A percentile compares a stretch with the other conserved stretches of the same genome.
Conservation (phyloP, 805 yeast genomes). For the Zygoascus tannicola region DNA sequence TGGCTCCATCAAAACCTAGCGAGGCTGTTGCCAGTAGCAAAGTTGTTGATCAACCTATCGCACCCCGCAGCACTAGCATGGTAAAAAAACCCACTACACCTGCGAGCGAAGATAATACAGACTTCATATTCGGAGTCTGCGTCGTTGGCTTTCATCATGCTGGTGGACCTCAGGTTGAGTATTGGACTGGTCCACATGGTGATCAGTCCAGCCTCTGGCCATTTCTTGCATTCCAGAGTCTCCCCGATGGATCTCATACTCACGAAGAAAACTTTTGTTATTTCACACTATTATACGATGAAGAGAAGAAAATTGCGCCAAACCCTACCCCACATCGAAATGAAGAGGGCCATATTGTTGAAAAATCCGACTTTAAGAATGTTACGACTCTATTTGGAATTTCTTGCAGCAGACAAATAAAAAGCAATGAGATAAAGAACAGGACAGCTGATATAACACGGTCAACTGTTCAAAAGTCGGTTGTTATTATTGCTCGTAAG, state of each 20-base stretch:
- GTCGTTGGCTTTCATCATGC: conserved; percentile 88
- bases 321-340: conserved; percentile 32
- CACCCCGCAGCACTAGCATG: background rate
- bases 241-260: conserved; percentile 93
- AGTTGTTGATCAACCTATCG: background rate
- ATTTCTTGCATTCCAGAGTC: conserved; percentile 82
- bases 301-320: conserved; percentile 37
- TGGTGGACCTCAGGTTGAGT: conserved; percentile 92
- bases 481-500: conserved; percentile 75
- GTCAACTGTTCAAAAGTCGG: conserved; percentile 82
- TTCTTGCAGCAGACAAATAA: conserved; percentile 81
- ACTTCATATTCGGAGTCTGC: conserved; percentile 68
- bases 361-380: conserved; percentile 32
- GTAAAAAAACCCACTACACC: background rate
- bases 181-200: conserved; percentile 55
- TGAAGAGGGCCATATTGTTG: conserved; percentile 32
- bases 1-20: background rate
- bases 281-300: conserved; percentile 73
- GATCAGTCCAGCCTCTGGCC: conserved; percentile 56
- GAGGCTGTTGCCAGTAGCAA: background rate
- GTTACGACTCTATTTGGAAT: conserved; percentile 84
- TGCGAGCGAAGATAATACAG: conserved; percentile 3
- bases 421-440: conserved; percentile 47
- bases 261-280: conserved; percentile 90
- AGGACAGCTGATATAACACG: conserved; percentile 62